Evolutionary conservation across 768 basidiomycete species (phyloP), one percentile per base, ranked within the genome.

Genomic region (Sporobolomyces roseus): DNA sequence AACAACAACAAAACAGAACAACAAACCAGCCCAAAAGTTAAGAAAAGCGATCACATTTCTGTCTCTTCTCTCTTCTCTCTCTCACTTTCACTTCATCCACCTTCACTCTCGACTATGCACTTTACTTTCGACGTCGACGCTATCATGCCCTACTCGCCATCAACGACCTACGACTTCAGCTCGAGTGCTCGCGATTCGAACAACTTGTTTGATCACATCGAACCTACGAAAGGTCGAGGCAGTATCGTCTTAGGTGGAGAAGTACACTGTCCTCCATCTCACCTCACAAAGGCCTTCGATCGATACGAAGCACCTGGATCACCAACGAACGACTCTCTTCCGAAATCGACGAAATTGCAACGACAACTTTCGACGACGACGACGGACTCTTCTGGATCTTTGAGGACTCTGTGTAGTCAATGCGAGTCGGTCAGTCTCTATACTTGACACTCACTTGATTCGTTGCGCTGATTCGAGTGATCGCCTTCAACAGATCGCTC

Each of bases 211-310:
- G 30, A 6, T 55, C 54, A 9, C 33, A 10, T 36, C n/a, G 52
- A 33, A 29, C 52, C 23, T 4, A n/a, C 27, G 25, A 25, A 21
- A 8, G 38, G 17, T 16, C 45, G 14, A 17, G 56, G 56, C 8
- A 58, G 56, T 45, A 30, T 29, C 17, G 25, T 27, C 3, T 29
- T 58, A 14, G 56, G 56, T 7, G 56, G 56, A 12, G 56, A 58
- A 45, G 56, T 58, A 14, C 32, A 58, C 41, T 58, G 56, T 19
- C 56, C n/a, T n/a, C n/a, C n/a, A n/a, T n/a, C 56, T 43, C 56
- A 58, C n/a, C n/a, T n/a, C n/a, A n/a, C n/a, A n/a, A n/a, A n/a
- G n/a, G n/a, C n/a, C n/a, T n/a, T n/a, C n/a, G n/a, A n/a, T 46
- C 56, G 38, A n/a, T 58, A 45, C 41, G 56, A 58, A 58, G 27